Percentiles rank a stretch among this genome's conserved stretches.
Evolutionary conservation across 164 flowering plant genomes (phyloP).

Genomic region (Euptelea pleiosperma): DNA sequence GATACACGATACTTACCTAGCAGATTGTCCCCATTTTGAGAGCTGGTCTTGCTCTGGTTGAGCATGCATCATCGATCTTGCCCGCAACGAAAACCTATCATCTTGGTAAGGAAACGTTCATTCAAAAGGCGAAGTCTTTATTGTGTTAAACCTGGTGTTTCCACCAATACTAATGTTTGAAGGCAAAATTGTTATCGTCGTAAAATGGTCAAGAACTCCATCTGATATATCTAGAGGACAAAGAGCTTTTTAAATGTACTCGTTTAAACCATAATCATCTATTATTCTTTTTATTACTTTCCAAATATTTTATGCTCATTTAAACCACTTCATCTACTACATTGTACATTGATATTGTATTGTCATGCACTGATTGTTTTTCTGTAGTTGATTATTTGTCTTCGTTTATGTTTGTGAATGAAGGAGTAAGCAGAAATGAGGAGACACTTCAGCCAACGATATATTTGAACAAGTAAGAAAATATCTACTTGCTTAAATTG

Average conservation of each 20-base stretch:
- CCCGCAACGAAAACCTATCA: constrained; percentile 91
- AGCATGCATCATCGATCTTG: constrained; percentile 82
- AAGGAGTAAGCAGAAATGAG: constrained; percentile 81
- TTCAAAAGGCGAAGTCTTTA: neutral
- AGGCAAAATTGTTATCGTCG: too few species aligned
- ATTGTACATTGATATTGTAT: too few species aligned
- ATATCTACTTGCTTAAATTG: neutral
- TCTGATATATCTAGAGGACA: too few species aligned
- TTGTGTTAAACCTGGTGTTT: neutral
- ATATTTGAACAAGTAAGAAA: constrained; percentile 87
- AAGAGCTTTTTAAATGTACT: too few species aligned
- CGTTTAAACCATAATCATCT: too few species aligned
- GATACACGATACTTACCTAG: constrained; percentile 13
- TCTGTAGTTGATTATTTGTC: neutral
- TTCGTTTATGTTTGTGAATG: constrained; percentile 15
- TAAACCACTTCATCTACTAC: too few species aligned
- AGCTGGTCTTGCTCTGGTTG: constrained; percentile 96
- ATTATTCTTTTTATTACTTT: too few species aligned
- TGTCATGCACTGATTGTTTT: too few species aligned
- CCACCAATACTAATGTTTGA: too few species aligned
- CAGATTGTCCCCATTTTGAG: constrained; percentile 93
- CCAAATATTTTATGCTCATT: too few species aligned
- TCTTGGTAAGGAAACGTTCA: constrained; percentile 50
- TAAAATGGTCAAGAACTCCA: too few species aligned
- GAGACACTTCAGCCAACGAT: constrained; percentile 81